Conservation (phyloP, 352 stramenopile genomes). For the Phytophthora pinifolia region DNA sequence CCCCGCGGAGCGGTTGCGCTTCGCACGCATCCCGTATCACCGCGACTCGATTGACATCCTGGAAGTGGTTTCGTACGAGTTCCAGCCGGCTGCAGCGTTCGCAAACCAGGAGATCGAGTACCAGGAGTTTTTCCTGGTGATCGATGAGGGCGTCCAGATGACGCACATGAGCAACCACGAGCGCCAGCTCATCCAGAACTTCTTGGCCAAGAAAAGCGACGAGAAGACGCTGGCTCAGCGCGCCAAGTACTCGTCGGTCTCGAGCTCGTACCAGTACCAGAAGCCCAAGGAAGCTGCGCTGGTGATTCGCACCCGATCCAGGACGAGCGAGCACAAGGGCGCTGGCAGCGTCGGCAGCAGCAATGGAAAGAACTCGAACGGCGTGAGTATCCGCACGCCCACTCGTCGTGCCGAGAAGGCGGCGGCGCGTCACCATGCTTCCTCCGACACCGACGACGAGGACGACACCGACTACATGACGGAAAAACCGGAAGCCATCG, state of each 20-base stretch:
- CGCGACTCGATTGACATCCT: slow-evolving; percentile 72
- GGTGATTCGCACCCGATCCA: slow-evolving; percentile 78
- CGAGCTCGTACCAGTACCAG: slow-evolving; percentile 55
- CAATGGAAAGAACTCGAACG: slow-evolving; percentile 45
- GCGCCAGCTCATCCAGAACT: slow-evolving; percentile 53
- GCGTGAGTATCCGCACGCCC: slow-evolving; percentile 60
- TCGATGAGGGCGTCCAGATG: slow-evolving; percentile 45
- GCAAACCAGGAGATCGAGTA: slow-evolving; percentile 44
- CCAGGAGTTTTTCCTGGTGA: slow-evolving; percentile 68
- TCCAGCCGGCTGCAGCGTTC: slow-evolving; percentile 27
- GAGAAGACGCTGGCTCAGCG: slow-evolving; percentile 49
- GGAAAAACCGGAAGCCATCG: slow-evolving; percentile 38
- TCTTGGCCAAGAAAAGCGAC: slow-evolving; percentile 60
- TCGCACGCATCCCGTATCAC: slow-evolving; percentile 63
- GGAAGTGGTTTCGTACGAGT: slow-evolving; percentile 64
- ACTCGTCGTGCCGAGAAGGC: slow-evolving; percentile 26
- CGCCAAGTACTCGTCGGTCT: slow-evolving; percentile 46
- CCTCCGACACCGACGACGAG: slow-evolving; percentile 77
- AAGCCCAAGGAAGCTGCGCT: slow-evolving; percentile 80
- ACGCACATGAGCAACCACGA: slow-evolving; percentile 46
- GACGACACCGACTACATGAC: slow-evolving; percentile 57
- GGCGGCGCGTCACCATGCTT: slow-evolving; percentile 28
- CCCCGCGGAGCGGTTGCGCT: slow-evolving; percentile 46
- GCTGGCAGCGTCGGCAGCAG: slow-evolving; percentile 51
- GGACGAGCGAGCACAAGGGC: slow-evolving; percentile 54